Base-by-base conservation (phyloP, 768 basidiomycete genomes). In the Termitomyces sp. region DNA sequence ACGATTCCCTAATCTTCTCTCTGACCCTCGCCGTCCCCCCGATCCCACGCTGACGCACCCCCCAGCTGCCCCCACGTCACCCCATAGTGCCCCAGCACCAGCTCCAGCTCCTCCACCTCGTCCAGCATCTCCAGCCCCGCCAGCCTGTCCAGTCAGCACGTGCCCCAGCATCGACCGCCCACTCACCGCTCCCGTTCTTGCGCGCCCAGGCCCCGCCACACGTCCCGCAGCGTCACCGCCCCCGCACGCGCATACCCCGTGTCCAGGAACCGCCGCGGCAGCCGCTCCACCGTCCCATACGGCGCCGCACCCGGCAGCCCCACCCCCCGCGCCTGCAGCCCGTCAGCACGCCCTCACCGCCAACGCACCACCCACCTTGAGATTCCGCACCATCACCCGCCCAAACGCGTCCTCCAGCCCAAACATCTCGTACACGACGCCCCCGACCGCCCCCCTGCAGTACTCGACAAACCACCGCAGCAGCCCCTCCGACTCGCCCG, bases 391-490 rank as follows among this genome's bases (percentile, higher is more conserved):
- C 94, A 99, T 98, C 22, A 98, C 90, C 31, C 80, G 79, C n/a
- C 96, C 97, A 72, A 98, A 98, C 0, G 84, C 65, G 67, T 98
- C 96, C 20, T 84, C 78, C 4, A 98, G 75, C 2, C 87, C 88
- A 67, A 92, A 95, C 90, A 98, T 98, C 69, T 98, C 96, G 66
- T 98, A 98, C 18, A 94, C 79, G 9, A 93, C 71, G 3, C 79
- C 81, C 28, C 84, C 86, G 1, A 84, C 15, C 36, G 13, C 12
- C 0, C 49, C 48, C 29, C 73, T 68, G 65, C 83, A 85, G 56
- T 77, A 78, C 55, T 81, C 74, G 2, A 81, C 76, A 66, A 95
- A 94, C 90, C 91, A 95, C 37, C 74, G 69, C 2, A 97, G 73
- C 13, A 97, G 66, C 0, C 73, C 74, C 29, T 80, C 75, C 1